Percentiles rank a stretch among this genome's conserved stretches.
Evolutionary conservation across 2,329 filamentous ascomycete species (phyloP).

Genomic region (Aureobasidium sp.): DNA sequence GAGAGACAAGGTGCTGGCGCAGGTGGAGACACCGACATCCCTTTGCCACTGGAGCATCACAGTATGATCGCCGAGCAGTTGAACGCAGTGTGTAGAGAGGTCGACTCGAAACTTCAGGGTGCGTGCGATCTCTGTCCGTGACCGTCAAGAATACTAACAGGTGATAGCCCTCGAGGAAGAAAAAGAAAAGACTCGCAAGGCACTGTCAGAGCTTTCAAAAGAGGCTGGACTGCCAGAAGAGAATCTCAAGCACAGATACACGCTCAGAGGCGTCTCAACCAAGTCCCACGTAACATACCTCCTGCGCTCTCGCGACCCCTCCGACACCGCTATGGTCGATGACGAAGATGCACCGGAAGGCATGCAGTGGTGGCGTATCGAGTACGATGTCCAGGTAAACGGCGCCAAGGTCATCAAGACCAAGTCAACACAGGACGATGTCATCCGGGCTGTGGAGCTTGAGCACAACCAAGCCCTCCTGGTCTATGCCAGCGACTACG

Average conservation of each 20-base stretch:
- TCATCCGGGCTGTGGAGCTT: slow-evolving; percentile 42
- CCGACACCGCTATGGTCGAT: slow-evolving; percentile 21
- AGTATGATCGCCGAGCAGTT: slow-evolving; percentile 24
- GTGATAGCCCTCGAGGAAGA: slow-evolving; percentile 19
- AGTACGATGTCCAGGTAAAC: slow-evolving; percentile 39
- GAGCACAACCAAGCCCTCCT: slow-evolving; percentile 47
- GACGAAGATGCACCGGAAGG: slow-evolving; percentile 28
- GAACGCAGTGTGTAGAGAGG: slow-evolving; percentile 27
- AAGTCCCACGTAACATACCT: slow-evolving; percentile 51
- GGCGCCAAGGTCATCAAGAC: slow-evolving; percentile 28
- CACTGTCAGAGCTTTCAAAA: slow-evolving; percentile 24
- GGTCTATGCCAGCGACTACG: slow-evolving; percentile 49
- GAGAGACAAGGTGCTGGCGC: slow-evolving; percentile 17
- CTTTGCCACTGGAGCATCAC: slow-evolving; percentile 19
- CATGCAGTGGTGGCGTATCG: slow-evolving; percentile 50
- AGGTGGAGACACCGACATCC: slow-evolving; percentile 15
- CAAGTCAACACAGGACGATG: slow-evolving; percentile 38
- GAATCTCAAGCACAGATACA: slow-evolving; percentile 41
- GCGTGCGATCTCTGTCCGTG: too few species aligned
- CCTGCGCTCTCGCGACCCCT: slow-evolving; percentile 33
- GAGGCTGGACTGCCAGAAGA: slow-evolving; percentile 15
- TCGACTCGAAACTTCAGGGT: slow-evolving; percentile 25
- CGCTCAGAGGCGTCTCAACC: slow-evolving; percentile 51
- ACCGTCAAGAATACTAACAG: not conserved
- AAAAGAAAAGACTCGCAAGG: slow-evolving; percentile 25